Percentiles rank a stretch among this genome's conserved stretches.
Evolutionary conservation across 2,329 filamentous ascomycete genomes (phyloP).

Genomic region (Lasiodiplodia citricola): DNA sequence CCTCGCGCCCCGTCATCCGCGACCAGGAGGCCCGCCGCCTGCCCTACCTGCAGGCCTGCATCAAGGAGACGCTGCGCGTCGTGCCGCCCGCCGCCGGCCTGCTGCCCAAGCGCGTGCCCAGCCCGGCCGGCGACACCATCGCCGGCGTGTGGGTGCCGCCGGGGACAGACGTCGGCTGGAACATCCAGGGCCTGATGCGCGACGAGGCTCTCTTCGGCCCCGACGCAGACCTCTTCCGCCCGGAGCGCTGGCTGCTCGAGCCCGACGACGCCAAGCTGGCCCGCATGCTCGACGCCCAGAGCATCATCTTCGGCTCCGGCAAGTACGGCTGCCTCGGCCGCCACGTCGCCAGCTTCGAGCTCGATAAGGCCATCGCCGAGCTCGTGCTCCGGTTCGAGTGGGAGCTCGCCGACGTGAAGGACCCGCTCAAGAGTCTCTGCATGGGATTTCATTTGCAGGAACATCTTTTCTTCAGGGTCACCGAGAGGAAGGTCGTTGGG

Average conservation of each 20-base stretch:
- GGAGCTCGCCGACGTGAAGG: neutral
- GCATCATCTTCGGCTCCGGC: slow-evolving; percentile 45
- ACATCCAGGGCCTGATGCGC: slow-evolving; percentile 46
- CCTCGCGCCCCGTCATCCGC: slow-evolving; percentile 54
- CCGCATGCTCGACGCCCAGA: slow-evolving; percentile 41
- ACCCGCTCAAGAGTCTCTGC: slow-evolving; percentile 39
- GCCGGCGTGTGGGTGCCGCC: slow-evolving; percentile 41
- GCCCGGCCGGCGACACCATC: slow-evolving; percentile 38
- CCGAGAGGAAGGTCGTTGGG: slow-evolving; percentile 5
- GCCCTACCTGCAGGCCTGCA: slow-evolving; percentile 53
- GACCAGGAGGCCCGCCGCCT: slow-evolving; percentile 45
- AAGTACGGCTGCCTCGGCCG: slow-evolving; percentile 43
- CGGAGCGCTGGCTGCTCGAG: slow-evolving; percentile 45
- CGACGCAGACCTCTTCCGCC: slow-evolving; percentile 45
- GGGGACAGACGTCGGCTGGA: slow-evolving; percentile 47
- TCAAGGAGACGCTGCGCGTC: slow-evolving; percentile 54
- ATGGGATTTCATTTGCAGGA: slow-evolving; percentile 30
- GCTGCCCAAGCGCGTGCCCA: slow-evolving; percentile 39
- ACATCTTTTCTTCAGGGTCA: slow-evolving; percentile 28
- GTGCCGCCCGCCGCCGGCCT: slow-evolving; percentile 47
- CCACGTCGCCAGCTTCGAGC: slow-evolving; percentile 42
- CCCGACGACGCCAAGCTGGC: slow-evolving; percentile 26
- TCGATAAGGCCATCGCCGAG: slow-evolving; percentile 52
- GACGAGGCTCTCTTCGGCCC: slow-evolving; percentile 42
- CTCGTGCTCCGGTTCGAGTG: slow-evolving; percentile 14